phyloP scores from a whole-genome alignment of 352 stramenopile species.

The Vaucheria bursata region DNA sequence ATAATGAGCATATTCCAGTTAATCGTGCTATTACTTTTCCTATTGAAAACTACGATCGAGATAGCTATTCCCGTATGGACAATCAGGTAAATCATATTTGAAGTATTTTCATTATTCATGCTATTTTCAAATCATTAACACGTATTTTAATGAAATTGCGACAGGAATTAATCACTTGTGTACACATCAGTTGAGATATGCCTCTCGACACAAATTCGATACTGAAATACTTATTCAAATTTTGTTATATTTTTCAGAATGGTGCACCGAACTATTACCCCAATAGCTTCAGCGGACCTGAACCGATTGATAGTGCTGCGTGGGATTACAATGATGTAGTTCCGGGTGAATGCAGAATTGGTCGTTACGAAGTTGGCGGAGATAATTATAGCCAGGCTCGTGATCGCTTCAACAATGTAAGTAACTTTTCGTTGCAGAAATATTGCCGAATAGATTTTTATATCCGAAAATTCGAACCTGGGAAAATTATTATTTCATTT shows the following conservation, averaged over 20 bases:
- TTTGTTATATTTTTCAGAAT: background rate
- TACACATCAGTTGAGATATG: background rate
- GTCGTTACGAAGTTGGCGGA: background rate
- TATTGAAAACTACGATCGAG: constrained; percentile 65
- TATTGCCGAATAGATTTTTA: background rate
- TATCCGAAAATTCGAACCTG: background rate
- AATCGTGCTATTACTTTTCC: constrained; percentile 61
- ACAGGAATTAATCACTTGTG: background rate
- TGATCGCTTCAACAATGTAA: background rate
- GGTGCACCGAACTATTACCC: constrained; percentile 68
- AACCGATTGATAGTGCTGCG: constrained; percentile 14
- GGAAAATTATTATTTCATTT: background rate
- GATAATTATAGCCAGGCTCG: background rate
- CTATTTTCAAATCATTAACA: background rate
- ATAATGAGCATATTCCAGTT: constrained; percentile 74
- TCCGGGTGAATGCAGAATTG: background rate
- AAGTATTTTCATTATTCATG: too few species aligned
- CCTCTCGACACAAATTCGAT: background rate
- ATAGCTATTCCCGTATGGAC: constrained; percentile 61
- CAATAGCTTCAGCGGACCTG: constrained; percentile 59
- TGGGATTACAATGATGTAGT: constrained; percentile 13
- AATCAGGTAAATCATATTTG: constrained; percentile 58
- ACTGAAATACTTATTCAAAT: background rate
- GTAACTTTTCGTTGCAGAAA: background rate
- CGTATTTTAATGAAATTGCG: background rate